Evolutionary conservation across 805 yeast genomes (phyloP), one percentile per base, ranked within the genome.

Genomic region (Cyberlindnera maritima): DNA sequence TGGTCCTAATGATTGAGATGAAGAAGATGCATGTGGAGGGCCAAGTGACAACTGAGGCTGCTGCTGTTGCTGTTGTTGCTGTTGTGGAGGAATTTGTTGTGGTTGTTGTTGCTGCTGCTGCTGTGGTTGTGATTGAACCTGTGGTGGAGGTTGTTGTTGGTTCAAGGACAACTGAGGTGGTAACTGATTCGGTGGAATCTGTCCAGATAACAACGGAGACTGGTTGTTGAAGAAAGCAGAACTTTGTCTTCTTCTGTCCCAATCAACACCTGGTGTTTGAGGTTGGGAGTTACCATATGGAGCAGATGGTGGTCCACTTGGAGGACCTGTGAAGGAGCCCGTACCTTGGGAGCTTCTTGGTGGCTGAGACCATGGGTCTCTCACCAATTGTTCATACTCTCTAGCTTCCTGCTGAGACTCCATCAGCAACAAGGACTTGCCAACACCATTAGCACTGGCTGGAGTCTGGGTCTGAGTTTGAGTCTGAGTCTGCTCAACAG

Each of bases 231-330:
- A 79, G 58, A 79, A 78, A 14, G 76, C 75, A 29, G 81, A 75
- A 11, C 77, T 69, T 39, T 77, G 75, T 68, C 83, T 71, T 66
- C 81, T 70, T 57, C 80, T 71, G 50, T 75, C 72, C 77, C 77
- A 72, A 7, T 69, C 72, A 41, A 63, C 67, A 34, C 46, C 53
- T 8, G 77, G 73, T 1, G 77, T 70, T 49, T 71, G 76, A 5
- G 75, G 71, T 39, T 64, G 65, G 5, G 74, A 66, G 17, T 42
- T 46, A 15, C 21, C 31, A 20, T 41, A 59, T 17, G 53, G 39
- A 13, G 41, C 45, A 34, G 55, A 29, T 6, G 47, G 43, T 36
- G 54, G 48, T 19, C 49, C 38, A 28, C 39, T 20, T 15, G 46
- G 37, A 15, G 46, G 37, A 11, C 36, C 39, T 21, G 33, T 42